Conservation (phyloP, 495 filamentous ascomycete species). For the Penicillium canescens region DNA sequence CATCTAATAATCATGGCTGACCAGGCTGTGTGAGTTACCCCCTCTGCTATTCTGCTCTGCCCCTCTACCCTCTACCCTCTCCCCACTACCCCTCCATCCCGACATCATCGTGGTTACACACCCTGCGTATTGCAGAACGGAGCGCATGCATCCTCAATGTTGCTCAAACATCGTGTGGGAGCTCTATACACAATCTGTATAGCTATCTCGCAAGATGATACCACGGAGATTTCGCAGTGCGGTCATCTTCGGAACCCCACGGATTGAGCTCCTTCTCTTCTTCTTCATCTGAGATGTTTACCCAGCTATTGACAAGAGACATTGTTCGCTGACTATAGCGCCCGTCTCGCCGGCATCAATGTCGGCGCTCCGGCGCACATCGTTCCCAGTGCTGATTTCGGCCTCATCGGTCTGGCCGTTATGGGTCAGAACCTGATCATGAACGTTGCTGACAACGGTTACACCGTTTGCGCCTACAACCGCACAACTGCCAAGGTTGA, state of each 20-base stretch:
- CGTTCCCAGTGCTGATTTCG: constrained; percentile 76
- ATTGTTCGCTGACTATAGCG: constrained; percentile 69
- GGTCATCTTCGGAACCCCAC: constrained; percentile 8
- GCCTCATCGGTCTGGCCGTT: constrained; percentile 99
- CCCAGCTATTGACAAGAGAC: constrained; percentile 40
- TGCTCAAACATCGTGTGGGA: constrained; percentile 3
- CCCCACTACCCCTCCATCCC: constrained; percentile 2
- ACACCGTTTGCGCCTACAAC: constrained; percentile 96
- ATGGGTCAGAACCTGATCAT: constrained; percentile 99
- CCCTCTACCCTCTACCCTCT: neutral
- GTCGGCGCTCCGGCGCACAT: constrained; percentile 64
- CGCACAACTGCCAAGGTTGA: constrained; percentile 98
- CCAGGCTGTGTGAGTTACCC: constrained; percentile 59
- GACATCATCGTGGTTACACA: neutral
- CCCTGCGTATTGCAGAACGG: neutral
- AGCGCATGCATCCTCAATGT: neutral
- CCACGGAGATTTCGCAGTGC: constrained; percentile 1
- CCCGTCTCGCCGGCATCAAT: constrained; percentile 83
- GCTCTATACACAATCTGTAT: neutral
- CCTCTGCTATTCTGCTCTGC: constrained; percentile 9
- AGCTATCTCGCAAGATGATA: constrained; percentile 7
- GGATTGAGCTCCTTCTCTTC: constrained; percentile 4
- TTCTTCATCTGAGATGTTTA: constrained; percentile 12
- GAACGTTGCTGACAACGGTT: constrained; percentile 95
- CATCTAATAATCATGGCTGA: constrained; percentile 37